Evolutionary conservation across 2,329 filamentous ascomycete species (phyloP), one percentile per base, ranked within the genome.

Genomic region (Penicillium griseofulvum): DNA sequence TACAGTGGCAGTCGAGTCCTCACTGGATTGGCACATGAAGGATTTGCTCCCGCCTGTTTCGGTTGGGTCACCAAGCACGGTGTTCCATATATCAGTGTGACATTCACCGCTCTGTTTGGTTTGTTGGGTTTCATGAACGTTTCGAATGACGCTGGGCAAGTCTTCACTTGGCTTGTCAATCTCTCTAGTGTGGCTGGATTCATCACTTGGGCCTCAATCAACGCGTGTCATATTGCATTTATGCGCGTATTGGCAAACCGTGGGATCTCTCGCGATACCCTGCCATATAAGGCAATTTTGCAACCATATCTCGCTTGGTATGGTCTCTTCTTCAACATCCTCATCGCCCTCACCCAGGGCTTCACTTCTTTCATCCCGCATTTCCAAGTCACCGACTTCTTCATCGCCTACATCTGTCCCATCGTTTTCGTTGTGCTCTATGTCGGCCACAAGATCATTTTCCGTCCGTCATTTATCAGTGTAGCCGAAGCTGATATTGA

Each of bases 81-180:
- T 52, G 71, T 75, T 2, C 78, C 78, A 0, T 76, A 76, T 59
- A 64, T 67, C 49, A 71, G 74, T 19, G 77, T 79, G 11, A 59
- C 71, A 0, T 64, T 77, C 52, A 80, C 78, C 0, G 71, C 70
- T n/a, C 66, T 72, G 0, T 79, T 89, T 63, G 85, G 85, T 29
- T 77, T 87, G 10, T 78, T 91, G 3, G 84, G 85, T 0, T 91
- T 86, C 76, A 83, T 91, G 68, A 89, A 87, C 68, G 80, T 85
- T 38, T 84, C 82, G 44, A 80, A 79, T 59, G 82, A 79, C 42
- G 85, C 86, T 22, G 80, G 83, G 17, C 75, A 78, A 8, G 87
- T 87, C 74, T 62, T 90, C 54, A 66, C 62, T 38, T 72, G 70
- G 67, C 64, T 73, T 12, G 65, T 68, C 36, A 71, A 72, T 48